Percentiles rank a stretch among this genome's conserved stretches.
These are phyloP conservation scores for Bryum argenteum DNA, from an alignment of 225 moss, liverwort and hornwort species.

Conservation along the genomic window DNA sequence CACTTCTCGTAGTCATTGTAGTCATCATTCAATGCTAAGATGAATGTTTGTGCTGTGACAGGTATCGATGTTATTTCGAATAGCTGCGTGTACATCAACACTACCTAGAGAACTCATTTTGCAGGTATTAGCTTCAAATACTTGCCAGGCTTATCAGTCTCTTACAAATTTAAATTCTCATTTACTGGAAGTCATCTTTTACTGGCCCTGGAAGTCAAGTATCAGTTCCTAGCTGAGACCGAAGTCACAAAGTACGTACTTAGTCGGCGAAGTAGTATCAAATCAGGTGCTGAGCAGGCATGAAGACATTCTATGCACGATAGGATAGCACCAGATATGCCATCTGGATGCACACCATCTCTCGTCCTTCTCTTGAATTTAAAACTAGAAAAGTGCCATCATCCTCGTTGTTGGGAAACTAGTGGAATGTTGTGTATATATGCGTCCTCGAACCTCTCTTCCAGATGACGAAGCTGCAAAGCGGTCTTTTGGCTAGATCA, in stretches of 20 bases:
- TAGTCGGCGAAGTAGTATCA: not conserved
- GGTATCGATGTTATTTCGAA: slow-evolving; percentile 67
- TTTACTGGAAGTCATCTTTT: not conserved
- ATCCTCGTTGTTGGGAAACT: not conserved
- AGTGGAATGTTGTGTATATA: not conserved
- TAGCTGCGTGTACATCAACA: slow-evolving; percentile 45
- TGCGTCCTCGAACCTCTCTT: rapidly evolving
- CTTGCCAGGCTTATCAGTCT: slow-evolving; percentile 1
- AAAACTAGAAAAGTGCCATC: not conserved
- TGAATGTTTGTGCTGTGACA: slow-evolving; percentile 34
- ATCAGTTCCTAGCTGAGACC: not conserved
- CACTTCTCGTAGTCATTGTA: slow-evolving; percentile 13
- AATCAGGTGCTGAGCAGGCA: slow-evolving; percentile 1
- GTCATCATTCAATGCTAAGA: slow-evolving; percentile 6
- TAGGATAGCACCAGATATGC: too few species aligned
- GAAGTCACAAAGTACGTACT: too few species aligned
- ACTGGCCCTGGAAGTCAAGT: not conserved
- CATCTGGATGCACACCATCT: too few species aligned
- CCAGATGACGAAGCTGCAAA: not conserved
- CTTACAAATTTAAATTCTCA: slow-evolving; percentile 19
- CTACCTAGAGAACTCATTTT: slow-evolving; percentile 32
- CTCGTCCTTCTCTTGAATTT: too few species aligned
- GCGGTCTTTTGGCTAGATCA: not conserved
- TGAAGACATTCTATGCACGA: not conserved
- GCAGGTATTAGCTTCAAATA: slow-evolving; percentile 16